Base-by-base conservation (phyloP, 2,329 filamentous ascomycete species). In the Fusarium scirpi region DNA sequence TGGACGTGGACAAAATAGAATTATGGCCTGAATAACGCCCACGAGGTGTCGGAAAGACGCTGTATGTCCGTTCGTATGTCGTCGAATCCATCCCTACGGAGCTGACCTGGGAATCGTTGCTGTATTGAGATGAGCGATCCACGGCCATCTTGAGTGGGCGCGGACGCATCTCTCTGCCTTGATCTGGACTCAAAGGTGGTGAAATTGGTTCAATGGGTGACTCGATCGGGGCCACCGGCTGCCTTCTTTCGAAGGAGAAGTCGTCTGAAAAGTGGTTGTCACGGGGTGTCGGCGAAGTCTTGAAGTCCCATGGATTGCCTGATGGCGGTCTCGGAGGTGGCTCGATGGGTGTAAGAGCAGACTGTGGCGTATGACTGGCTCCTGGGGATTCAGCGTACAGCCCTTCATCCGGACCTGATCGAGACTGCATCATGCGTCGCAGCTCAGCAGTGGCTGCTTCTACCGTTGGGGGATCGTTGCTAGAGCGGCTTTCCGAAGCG, bases 221-320 rank as follows among this genome's bases (percentile, higher is more conserved):
- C 32, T 76, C 74, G 8, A 71, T 32, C 1, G 69, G 65, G 22
- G 63, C 67, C 16, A 76, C 74, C 10, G 74, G 71, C 34, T 72
- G 69, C 24, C 76, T 65, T 27, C 76, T 71, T 46, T 76, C 68
- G 16, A 74, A 70, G 18, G 73, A 64, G 12, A 73, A 70, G 34
- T 76, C 71, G 11, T 70, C 73, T 20, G 67, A 46, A 32, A 67
- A 65, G 4, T 69, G 68, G 5, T 55, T 67, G 32, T 77, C 74
- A 8, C 64, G 63, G n/a, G 54, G 61, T 18, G 54, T 57, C 20
- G 73, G 73, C 20, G 70, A 65, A 30, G 63, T 29, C 29, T 64
- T 64, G 38, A 80, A 71, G 61, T 84, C 80, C 83, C 83, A 85
- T 9, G 83, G 83, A 55, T 84, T 81, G 13, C 77, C 64, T 9